A percentile compares a stretch with the other conserved stretches of the same genome.
Conservation (phyloP, 2,329 filamentous ascomycete genomes). For the Conoideocrella luteorostrata region DNA sequence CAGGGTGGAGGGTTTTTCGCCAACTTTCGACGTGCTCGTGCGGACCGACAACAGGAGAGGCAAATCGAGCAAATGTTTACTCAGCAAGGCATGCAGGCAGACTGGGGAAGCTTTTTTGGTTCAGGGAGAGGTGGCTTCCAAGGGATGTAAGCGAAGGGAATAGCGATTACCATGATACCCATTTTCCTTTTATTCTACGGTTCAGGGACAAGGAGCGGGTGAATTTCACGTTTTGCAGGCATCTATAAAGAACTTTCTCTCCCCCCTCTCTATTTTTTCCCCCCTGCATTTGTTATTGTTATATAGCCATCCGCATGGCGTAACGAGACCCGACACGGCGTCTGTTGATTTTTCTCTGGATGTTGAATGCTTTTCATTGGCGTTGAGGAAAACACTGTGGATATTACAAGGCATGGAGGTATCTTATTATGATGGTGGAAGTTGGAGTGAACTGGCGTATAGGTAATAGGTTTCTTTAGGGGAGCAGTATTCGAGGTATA, state of each 20-base stretch:
- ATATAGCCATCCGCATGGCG: neutral
- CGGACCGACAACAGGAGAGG: conserved; percentile 25
- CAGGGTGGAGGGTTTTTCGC: conserved; percentile 24
- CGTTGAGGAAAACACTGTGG: too few species aligned
- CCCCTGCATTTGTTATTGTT: too few species aligned
- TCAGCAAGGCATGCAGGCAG: conserved; percentile 37
- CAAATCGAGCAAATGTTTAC: conserved; percentile 46
- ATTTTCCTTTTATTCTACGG: conserved; percentile 19
- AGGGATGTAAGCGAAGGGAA: conserved; percentile 31
- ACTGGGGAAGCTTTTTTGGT: conserved; percentile 42
- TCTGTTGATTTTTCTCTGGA: too few species aligned
- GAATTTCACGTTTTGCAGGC: neutral
- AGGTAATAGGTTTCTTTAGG: too few species aligned
- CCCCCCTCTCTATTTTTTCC: too few species aligned
- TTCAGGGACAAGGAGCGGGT: conserved; percentile 2
- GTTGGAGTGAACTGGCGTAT: too few species aligned
- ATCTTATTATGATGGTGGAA: too few species aligned
- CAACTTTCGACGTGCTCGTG: conserved; percentile 17
- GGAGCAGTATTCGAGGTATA: too few species aligned
- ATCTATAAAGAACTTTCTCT: neutral
- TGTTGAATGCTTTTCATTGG: neutral
- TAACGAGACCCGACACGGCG: neutral
- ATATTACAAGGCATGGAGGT: too few species aligned
- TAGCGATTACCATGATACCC: conserved; percentile 27
- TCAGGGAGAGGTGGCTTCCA: conserved; percentile 36